These are phyloP conservation scores for Neurospora hispaniola DNA, from an alignment of 495 filamentous ascomycete species.

Conservation along the genomic window DNA sequence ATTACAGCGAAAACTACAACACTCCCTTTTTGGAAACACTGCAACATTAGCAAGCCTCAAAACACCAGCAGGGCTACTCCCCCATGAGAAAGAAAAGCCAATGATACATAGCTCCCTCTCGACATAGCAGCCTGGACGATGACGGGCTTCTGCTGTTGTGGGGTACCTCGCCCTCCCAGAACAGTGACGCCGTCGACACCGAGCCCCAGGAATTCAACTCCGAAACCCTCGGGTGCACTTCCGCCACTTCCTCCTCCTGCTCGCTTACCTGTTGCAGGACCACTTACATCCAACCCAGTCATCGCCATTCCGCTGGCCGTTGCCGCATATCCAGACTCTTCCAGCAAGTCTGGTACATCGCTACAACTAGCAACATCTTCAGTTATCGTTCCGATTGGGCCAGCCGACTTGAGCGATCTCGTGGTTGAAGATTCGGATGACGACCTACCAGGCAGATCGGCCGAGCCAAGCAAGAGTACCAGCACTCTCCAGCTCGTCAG, in stretches of 20 bases:
- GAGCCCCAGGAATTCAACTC: constrained; percentile 1
- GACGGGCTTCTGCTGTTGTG: constrained; percentile 32
- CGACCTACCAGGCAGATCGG: constrained; percentile 9
- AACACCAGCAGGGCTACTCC: neutral
- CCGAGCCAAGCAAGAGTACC: constrained; percentile 19
- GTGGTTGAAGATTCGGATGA: constrained; percentile 34
- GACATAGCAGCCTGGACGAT: constrained; percentile 15
- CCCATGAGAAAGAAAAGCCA: neutral
- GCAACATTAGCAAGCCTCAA: neutral
- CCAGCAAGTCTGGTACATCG: constrained; percentile 7
- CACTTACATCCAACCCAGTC: constrained; percentile 15
- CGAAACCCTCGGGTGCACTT: constrained; percentile 10
- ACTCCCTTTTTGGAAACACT: neutral
- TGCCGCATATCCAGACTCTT: neutral
- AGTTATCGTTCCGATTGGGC: constrained; percentile 8
- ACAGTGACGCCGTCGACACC: constrained; percentile 13
- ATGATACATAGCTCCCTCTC: neutral
- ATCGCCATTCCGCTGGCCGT: neutral
- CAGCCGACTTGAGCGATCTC: constrained; percentile 19
- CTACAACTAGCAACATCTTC: constrained; percentile 1
- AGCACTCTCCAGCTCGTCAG: constrained; percentile 29
- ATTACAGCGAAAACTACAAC: neutral
- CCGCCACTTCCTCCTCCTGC: constrained; percentile 12
- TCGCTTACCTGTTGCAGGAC: constrained; percentile 12
- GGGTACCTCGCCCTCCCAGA: constrained; percentile 20